Evolutionary conservation across 2,329 filamentous ascomycete species (phyloP), one percentile per base, ranked within the genome.

Genomic region (Camillea tinctor): DNA sequence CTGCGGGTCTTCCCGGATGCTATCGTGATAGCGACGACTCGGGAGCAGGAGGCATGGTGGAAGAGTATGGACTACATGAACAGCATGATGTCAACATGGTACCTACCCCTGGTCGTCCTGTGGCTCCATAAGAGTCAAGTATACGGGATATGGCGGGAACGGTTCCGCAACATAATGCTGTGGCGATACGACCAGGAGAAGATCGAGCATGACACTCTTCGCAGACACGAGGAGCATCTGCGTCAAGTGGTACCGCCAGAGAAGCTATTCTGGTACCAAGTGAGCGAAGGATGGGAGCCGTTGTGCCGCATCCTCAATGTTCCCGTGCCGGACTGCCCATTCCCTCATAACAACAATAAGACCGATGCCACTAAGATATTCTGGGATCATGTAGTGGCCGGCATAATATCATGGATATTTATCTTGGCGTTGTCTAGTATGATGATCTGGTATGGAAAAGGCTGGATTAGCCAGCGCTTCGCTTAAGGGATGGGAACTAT

Each of bases 1-100:
- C 70, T 83, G 68, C 74, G 77, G 44, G 68, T 82, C 36, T 83
- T 81, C 64, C 81, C 81, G 0, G 75, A 82, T 44, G 80, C 81
- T 19, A 75, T 78, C 56, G 79, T 83, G 26, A 76, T 84, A 56
- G 77, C 73, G 62, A 80, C 78, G 15, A 76, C 74, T 1, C 71
- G 77, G 54, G 72, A 76, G 59, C 68, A 74, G 50, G 66, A 67
- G 40, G 71, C 72, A 2, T 78, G 76, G 76, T 76, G 74, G 74
- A 69, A 67, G 61, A 76, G 69, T 60, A 73, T 74, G 73, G 64
- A 63, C 54, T 62, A 71, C 57, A 55, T 74, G 54, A 73, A 73
- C 62, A 68, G 62, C 57, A 69, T 74, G 59, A 71, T 73, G 67
- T 66, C 68, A 44, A 74, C 69, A 36, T 75, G 71, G 68, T 72